phyloP scores from a whole-genome alignment of 345 rosid genomes.

The Arabis alpina region DNA sequence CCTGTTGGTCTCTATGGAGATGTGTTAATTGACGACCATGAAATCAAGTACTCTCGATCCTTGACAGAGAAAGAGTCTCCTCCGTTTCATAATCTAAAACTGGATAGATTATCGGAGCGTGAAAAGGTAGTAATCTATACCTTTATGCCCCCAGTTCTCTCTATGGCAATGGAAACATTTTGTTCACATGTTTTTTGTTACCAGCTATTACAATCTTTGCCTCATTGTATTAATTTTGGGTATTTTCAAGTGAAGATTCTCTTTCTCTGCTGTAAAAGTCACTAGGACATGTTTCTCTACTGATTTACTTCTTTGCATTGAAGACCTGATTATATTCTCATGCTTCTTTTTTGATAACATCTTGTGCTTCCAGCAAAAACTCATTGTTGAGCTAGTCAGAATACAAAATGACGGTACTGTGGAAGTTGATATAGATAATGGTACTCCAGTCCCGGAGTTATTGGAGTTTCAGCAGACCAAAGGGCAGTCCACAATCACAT shows the following conservation, averaged over 20 bases:
- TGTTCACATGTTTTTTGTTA: neutral
- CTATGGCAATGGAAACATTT: neutral
- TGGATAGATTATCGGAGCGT: constrained; percentile 76
- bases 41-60: constrained; percentile 61
- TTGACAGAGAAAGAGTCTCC: constrained; percentile 63
- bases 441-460: constrained; percentile 71
- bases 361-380: constrained; percentile 62
- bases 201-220: neutral
- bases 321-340: neutral
- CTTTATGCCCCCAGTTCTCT: neutral
- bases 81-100: constrained; percentile 56
- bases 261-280: neutral
- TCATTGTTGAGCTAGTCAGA: constrained; percentile 81
- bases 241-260: neutral
- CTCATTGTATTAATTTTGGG: neutral
- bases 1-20: constrained; percentile 48
- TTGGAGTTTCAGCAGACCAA: constrained; percentile 67
- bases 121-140: constrained; percentile 67
- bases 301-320: neutral
- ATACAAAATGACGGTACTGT: constrained; percentile 96
- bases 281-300: constrained; percentile 3
- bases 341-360: constrained; percentile 14
- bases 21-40: constrained; percentile 51
- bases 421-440: constrained; percentile 77
- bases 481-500: constrained; percentile 50